Evolutionary conservation across 371 early-diverging fungal genomes (phyloP).

Genomic region (Saksenaea vasiformis): DNA sequence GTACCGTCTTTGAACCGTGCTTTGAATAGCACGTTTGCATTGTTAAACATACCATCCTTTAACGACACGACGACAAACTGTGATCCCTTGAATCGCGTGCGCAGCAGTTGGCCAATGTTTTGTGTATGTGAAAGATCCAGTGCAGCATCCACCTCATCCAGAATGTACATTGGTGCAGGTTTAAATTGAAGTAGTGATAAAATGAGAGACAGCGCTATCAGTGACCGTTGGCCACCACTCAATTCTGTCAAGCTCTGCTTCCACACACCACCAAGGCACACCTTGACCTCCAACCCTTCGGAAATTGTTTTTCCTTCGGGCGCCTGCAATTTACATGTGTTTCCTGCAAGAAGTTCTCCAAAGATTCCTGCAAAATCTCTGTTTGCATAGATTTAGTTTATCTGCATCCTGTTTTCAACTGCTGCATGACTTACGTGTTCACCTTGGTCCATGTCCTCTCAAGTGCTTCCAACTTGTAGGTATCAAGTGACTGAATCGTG

Average conservation of each 20-base stretch:
- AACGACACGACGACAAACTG: constrained; percentile 99
- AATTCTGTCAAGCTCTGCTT: constrained; percentile 97
- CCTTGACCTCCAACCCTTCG: constrained; percentile 92
- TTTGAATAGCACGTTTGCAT: constrained; percentile 98
- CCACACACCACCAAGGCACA: constrained; percentile 97
- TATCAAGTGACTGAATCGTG: constrained; percentile 87
- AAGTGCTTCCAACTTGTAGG: constrained; percentile 89
- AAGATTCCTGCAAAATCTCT: constrained; percentile 96
- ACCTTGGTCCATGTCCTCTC: constrained; percentile 91
- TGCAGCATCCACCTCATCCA: constrained; percentile 99
- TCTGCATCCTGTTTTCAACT: neutral
- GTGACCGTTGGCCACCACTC: constrained; percentile 98
- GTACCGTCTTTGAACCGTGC: constrained; percentile 97
- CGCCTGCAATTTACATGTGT: constrained; percentile 85
- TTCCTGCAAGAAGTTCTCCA: constrained; percentile 91
- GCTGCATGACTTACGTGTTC: constrained; percentile 59
- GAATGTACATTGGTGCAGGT: constrained; percentile 99
- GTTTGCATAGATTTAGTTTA: neutral
- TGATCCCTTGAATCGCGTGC: constrained; percentile 94
- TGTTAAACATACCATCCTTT: constrained; percentile 99
- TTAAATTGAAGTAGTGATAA: constrained; percentile 97
- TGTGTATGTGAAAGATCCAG: constrained; percentile 99
- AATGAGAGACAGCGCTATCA: constrained; percentile 97
- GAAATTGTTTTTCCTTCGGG: constrained; percentile 82
- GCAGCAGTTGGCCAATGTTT: constrained; percentile 97